Evolutionary conservation across 192 early-diverging fungal genomes (phyloP).

Genomic region (Coemansia sp.): DNA sequence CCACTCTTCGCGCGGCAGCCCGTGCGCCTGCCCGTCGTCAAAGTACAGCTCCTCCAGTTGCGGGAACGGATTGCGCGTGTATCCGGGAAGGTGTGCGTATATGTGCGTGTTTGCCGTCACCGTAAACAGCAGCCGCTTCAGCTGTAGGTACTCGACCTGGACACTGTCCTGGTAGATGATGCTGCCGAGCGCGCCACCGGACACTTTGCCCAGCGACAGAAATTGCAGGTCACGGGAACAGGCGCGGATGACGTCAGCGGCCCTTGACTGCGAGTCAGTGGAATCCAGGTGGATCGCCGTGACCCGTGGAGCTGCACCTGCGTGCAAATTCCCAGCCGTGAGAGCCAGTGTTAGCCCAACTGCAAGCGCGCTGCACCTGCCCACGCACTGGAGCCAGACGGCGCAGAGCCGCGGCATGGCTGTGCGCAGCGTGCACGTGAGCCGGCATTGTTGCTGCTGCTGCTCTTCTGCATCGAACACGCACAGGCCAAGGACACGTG

Average conservation of each 20-base stretch:
- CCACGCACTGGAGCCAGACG: slow-evolving; percentile 26
- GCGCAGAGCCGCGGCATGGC: not conserved
- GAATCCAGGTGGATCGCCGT: slow-evolving; percentile 9
- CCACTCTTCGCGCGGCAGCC: slow-evolving; percentile 43
- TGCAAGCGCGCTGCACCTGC: not conserved
- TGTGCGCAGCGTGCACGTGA: not conserved
- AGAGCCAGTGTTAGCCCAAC: not conserved
- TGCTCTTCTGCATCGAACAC: not conserved
- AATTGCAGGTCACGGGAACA: slow-evolving; percentile 12
- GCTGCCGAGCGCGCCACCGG: slow-evolving; percentile 20
- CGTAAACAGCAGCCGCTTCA: slow-evolving; percentile 29
- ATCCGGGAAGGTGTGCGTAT: not conserved
- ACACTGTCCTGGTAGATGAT: not conserved
- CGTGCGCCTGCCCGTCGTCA: slow-evolving; percentile 27
- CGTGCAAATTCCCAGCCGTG: not conserved
- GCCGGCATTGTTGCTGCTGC: no score
- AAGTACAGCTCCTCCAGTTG: slow-evolving; percentile 34
- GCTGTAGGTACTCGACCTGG: slow-evolving; percentile 4
- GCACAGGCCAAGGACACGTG: slow-evolving; percentile 16
- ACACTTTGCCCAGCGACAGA: slow-evolving; percentile 24
- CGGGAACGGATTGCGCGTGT: slow-evolving; percentile 20
- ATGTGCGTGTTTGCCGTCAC: slow-evolving; percentile 26
- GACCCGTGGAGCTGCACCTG: not conserved
- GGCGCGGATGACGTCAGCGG: slow-evolving; percentile 14
- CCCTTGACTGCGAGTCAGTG: not conserved